Evolutionary conservation across 2,329 filamentous ascomycete species (phyloP).

Genomic region (Fusarium gaditjirri): DNA sequence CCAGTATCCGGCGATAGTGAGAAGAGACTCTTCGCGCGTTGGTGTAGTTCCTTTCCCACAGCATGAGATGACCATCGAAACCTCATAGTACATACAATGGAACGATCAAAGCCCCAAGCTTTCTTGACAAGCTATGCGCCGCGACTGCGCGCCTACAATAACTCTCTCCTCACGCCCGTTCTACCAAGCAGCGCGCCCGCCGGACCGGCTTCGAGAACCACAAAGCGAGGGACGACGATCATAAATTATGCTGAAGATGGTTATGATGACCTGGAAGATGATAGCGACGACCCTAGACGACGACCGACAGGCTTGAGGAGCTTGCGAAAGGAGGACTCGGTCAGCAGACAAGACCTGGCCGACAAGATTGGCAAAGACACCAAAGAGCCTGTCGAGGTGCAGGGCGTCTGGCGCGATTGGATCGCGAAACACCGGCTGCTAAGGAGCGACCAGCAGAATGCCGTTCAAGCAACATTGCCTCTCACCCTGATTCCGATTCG

Average conservation of each 20-base stretch:
- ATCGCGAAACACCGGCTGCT: slow-evolving; percentile 76
- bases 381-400: slow-evolving; percentile 79
- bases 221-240: slow-evolving; percentile 94
- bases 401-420: slow-evolving; percentile 95
- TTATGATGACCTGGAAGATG: slow-evolving; percentile 81
- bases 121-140: slow-evolving; percentile 93
- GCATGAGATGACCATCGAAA: slow-evolving; percentile 48
- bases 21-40: slow-evolving; percentile 36
- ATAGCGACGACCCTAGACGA: slow-evolving; percentile 79
- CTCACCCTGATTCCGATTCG: slow-evolving; percentile 94
- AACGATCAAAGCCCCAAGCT: slow-evolving; percentile 75
- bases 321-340: slow-evolving; percentile 78
- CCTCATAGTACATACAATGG: slow-evolving; percentile 54
- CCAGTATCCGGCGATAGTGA: slow-evolving; percentile 9
- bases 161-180: slow-evolving; percentile 88
- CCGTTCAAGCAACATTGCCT: slow-evolving; percentile 78
- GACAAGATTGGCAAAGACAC: slow-evolving; percentile 89
- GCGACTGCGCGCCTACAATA: slow-evolving; percentile 88
- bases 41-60: slow-evolving; percentile 36
- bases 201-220: slow-evolving; percentile 80
- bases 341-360: slow-evolving; percentile 69
- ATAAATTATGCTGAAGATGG: slow-evolving; percentile 99
- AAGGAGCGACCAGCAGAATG: slow-evolving; percentile 69
- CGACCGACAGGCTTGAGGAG: slow-evolving; percentile 87
- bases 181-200: slow-evolving; percentile 75